Conservation (phyloP, 208 protist species). For the Leishmania tropica region DNA sequence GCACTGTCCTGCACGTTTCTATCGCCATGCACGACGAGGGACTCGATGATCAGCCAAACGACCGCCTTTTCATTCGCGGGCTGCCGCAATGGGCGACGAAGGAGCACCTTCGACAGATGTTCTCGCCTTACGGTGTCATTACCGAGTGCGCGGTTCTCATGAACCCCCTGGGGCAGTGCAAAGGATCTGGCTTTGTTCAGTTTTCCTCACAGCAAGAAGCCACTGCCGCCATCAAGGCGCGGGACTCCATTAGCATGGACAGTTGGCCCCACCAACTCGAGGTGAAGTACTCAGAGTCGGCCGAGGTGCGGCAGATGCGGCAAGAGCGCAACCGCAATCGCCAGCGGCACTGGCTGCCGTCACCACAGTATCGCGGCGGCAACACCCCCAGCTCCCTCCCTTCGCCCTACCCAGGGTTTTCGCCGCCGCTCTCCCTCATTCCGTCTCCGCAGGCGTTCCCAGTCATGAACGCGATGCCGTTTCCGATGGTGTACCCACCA, state of each 20-base stretch:
- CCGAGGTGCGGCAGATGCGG: constrained; percentile 82
- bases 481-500: constrained; percentile 64
- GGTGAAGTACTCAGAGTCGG: constrained; percentile 86
- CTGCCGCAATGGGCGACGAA: constrained; percentile 89
- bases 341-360: constrained; percentile 70
- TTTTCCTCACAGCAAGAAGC: constrained; percentile 78
- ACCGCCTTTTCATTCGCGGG: constrained; percentile 86
- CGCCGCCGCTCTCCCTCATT: constrained; percentile 47
- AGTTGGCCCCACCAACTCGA: constrained; percentile 73
- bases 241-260: constrained; percentile 65
- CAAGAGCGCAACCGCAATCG: constrained; percentile 88
- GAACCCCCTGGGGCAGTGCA: constrained; percentile 90
- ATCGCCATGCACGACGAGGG: constrained; percentile 93
- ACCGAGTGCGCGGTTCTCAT: constrained; percentile 80
- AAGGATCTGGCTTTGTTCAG: constrained; percentile 90
- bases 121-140: constrained; percentile 69
- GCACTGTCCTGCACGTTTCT: constrained; percentile 78
- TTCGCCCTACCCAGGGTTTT: constrained; percentile 34
- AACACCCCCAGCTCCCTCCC: constrained; percentile 34
- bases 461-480: constrained; percentile 45
- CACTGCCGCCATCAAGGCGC: constrained; percentile 57
- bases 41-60: constrained; percentile 86
- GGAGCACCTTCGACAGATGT: constrained; percentile 77
- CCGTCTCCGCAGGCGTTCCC: constrained; percentile 56
- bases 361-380: constrained; percentile 62